Conservation (phyloP, 176 grass and related monocot species). For the Thinopyrum elongatum region DNA sequence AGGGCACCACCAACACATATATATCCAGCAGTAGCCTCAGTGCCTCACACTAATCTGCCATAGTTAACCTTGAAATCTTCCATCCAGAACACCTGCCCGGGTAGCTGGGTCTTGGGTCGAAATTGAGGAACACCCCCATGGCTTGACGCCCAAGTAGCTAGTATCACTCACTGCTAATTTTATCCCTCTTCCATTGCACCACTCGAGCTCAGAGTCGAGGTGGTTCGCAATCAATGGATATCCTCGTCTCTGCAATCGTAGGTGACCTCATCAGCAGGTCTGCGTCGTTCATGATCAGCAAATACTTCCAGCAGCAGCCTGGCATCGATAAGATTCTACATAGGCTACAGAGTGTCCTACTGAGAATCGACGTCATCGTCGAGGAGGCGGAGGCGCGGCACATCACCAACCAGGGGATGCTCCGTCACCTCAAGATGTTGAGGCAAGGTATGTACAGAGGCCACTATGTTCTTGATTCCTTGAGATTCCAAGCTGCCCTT, state of each 20-base stretch:
- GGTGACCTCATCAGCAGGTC: not conserved
- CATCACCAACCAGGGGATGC: not conserved
- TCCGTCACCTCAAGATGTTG: not conserved
- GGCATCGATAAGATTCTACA: not conserved
- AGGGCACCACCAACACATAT: too few relatives aligned
- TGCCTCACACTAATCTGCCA: too few relatives aligned
- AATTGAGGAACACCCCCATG: too few relatives aligned
- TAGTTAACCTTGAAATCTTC: too few relatives aligned
- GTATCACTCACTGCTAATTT: too few relatives aligned
- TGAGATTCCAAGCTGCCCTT: not conserved
- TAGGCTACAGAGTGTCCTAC: not conserved
- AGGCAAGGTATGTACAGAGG: not conserved
- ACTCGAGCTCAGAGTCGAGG: too few relatives aligned
- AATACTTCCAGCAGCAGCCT: not conserved
- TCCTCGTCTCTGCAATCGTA: not conserved
- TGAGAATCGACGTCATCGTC: not conserved
- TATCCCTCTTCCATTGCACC: too few relatives aligned
- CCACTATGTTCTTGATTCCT: not conserved
- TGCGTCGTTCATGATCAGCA: not conserved
- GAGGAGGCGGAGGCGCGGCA: not conserved
- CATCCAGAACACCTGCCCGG: too few relatives aligned
- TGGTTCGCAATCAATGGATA: not conserved
- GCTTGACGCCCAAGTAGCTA: too few relatives aligned
- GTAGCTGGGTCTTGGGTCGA: too few relatives aligned
- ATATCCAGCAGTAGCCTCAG: too few relatives aligned